Percentiles rank a stretch among this genome's conserved stretches.
Conservation (phyloP, 345 rosid species). For the Citrus unshiu region DNA sequence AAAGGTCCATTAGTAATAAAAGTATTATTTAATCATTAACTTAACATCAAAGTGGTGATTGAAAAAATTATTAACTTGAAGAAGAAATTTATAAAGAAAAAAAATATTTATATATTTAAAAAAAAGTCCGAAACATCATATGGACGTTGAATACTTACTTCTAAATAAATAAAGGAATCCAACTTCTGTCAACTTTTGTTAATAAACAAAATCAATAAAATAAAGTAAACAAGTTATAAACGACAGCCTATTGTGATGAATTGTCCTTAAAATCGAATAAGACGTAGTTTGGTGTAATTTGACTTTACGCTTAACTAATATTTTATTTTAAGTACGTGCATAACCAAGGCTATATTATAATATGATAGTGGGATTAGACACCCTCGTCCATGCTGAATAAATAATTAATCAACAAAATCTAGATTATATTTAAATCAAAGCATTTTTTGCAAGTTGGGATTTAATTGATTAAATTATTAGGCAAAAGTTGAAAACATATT, state of each 20-base stretch:
- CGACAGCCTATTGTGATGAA: background rate
- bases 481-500: conserved; percentile 9
- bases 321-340: background rate
- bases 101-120: no score
- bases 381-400: background rate
- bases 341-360: background rate
- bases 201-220: background rate
- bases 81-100: accelerated
- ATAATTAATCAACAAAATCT: background rate
- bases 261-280: background rate
- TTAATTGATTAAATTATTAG: background rate
- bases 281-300: conserved; percentile 7
- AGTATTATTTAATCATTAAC: no score
- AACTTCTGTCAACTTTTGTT: background rate
- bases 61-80: no score
- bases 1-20: accelerated
- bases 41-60: background rate
- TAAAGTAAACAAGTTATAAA: background rate
- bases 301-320: conserved; percentile 4
- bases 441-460: conserved; percentile 12
- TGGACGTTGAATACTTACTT: no score
- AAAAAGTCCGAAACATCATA: no score
- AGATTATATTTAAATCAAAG: background rate
- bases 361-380: conserved; percentile 25
- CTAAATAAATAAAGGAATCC: conserved; percentile 1